Evolutionary conservation across 768 basidiomycete genomes (phyloP).

Genomic region (Tylopilus subfusipes): DNA sequence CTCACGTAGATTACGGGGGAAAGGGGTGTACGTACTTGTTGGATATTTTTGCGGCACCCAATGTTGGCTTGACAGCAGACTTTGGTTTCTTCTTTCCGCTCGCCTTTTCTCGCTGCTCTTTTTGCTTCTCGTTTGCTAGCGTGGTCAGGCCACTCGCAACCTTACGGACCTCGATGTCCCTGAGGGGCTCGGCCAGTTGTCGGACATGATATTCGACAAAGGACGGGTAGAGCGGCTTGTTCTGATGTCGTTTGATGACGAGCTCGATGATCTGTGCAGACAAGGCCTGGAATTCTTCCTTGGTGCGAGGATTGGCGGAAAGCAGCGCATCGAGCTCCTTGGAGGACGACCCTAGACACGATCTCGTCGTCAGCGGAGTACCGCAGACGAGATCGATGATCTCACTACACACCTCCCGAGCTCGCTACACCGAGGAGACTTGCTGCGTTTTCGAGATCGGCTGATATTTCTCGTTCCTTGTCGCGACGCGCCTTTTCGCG

Average conservation of each 20-base stretch:
- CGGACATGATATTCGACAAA: conserved; percentile 86
- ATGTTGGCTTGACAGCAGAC: conserved; percentile 61
- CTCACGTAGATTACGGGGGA: not conserved
- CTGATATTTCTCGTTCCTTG: conserved; percentile 76
- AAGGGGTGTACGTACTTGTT: conserved; percentile 54
- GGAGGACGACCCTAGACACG: conserved; percentile 55
- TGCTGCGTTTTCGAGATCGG: conserved; percentile 83
- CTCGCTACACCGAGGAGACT: conserved; percentile 73
- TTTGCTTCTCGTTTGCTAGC: conserved; percentile 94
- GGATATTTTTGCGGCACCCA: conserved; percentile 70
- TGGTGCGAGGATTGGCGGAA: conserved; percentile 78
- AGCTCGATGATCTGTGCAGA: conserved; percentile 71
- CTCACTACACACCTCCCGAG: conserved; percentile 50
- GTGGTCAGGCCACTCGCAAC: conserved; percentile 80
- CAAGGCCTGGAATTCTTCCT: conserved; percentile 79
- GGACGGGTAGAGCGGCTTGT: conserved; percentile 75
- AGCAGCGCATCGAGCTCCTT: conserved; percentile 69
- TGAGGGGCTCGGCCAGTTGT: conserved; percentile 70
- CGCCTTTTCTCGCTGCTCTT: conserved; percentile 78
- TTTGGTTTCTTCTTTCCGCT: conserved; percentile 90
- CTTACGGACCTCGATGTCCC: conserved; percentile 90
- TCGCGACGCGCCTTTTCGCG: conserved; percentile 72
- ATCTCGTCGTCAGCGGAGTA: conserved; percentile 1
- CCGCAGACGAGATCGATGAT: not conserved
- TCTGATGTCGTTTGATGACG: conserved; percentile 73